Percentiles rank a stretch among this genome's conserved stretches.
These are phyloP conservation scores for Gossypium longicalyx DNA, from an alignment of 345 rosid species.

Conservation along the genomic window DNA sequence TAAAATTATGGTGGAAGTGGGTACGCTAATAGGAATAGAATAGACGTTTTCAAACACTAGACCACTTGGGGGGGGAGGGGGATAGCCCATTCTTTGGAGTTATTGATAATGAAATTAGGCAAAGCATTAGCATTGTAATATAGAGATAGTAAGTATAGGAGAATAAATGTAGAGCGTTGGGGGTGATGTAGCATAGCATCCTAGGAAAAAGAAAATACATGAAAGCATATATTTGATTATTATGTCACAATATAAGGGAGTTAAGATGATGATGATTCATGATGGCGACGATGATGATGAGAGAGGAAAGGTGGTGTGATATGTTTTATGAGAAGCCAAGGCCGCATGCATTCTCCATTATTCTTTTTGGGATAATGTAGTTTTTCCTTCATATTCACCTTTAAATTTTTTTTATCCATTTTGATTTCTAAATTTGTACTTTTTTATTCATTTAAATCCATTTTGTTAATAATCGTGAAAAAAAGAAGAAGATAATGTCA, in stretches of 20 bases:
- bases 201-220: slow-evolving; percentile 5
- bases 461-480: too few species aligned
- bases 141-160: neutral
- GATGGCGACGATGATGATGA: neutral
- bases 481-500: rapidly evolving
- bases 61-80: neutral
- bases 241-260: slow-evolving; percentile 4
- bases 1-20: neutral
- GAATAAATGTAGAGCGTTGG: neutral
- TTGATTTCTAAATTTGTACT: too few species aligned
- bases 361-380: too few species aligned
- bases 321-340: neutral
- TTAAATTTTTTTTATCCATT: too few species aligned
- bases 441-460: too few species aligned
- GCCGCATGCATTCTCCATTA: slow-evolving; percentile 2
- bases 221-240: slow-evolving; percentile 5
- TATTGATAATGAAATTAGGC: neutral
- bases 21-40: neutral
- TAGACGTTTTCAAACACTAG: neutral
- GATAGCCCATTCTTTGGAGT: neutral
- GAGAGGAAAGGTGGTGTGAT: neutral
- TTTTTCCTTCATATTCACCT: too few species aligned
- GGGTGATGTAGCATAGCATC: neutral
- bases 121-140: too few species aligned
- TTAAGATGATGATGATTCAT: slow-evolving; percentile 2